These are phyloP conservation scores for barley (Hordeum vulgare) DNA, from an alignment of 176 grass and related monocot genomes.

Conservation along the genomic window MorexV3_pseudomolecules_assembly NC_058519.1:21253917-21254416, in stretches of 20 bases:
- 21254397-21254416: neutral
- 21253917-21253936: neutral
- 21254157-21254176: constrained; percentile 16
- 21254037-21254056: constrained; percentile 36
- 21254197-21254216: neutral
- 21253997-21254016: constrained; percentile 58
- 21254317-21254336: neutral
- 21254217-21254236: neutral
- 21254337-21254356: neutral
- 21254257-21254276: neutral
- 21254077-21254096: constrained; percentile 68
- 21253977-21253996: constrained; percentile 78
- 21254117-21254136: constrained; percentile 67
- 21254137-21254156: constrained; percentile 88
- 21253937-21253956: constrained; percentile 45
- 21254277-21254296: neutral
- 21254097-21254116: constrained; percentile 80
- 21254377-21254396: neutral
- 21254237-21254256: neutral
- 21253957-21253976: constrained; percentile 82
- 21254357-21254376: neutral
- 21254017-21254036: constrained; percentile 57
- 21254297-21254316: neutral
- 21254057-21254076: constrained; percentile 36
- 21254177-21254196: neutral